Conservation (phyloP, 1,284 basidiomycete species). For the Flammula alnicola region DNA sequence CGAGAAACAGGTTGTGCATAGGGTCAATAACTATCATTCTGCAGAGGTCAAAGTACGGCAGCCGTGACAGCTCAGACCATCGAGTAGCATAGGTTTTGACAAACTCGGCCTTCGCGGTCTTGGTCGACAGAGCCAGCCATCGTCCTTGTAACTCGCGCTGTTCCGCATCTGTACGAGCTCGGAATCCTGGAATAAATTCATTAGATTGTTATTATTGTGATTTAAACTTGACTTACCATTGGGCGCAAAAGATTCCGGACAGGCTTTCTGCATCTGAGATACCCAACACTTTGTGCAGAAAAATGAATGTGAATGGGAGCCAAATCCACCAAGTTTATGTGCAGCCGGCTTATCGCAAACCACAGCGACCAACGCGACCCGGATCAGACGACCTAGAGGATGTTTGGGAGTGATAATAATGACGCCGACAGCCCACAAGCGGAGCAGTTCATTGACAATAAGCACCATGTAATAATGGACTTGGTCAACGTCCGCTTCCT, state of each 20-base stretch:
- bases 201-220: background rate
- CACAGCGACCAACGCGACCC: conserved; percentile 35
- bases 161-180: conserved; percentile 1
- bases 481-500: conserved; percentile 36
- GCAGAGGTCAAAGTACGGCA: conserved; percentile 13
- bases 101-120: conserved; percentile 6
- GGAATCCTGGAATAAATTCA: conserved; percentile 1
- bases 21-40: conserved; percentile 16
- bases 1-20: conserved; percentile 17
- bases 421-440: conserved; percentile 16
- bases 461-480: conserved; percentile 32
- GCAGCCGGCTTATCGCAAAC: conserved; percentile 43
- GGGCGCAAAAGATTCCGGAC: conserved; percentile 1
- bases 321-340: conserved; percentile 40
- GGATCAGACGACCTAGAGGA: conserved; percentile 24
- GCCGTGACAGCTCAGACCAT: conserved; percentile 7
- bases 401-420: conserved; percentile 3
- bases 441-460: conserved; percentile 37
- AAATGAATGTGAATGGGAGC: conserved; percentile 33
- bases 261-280: conserved; percentile 21
- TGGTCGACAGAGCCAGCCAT: background rate
- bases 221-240: background rate
- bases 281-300: conserved; percentile 41
- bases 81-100: conserved; percentile 6
- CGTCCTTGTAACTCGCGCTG: background rate